A percentile compares a stretch with the other conserved stretches of the same genome.
phyloP scores from a whole-genome alignment of 2,329 filamentous ascomycete genomes.

The Fusarium clavum region DNA sequence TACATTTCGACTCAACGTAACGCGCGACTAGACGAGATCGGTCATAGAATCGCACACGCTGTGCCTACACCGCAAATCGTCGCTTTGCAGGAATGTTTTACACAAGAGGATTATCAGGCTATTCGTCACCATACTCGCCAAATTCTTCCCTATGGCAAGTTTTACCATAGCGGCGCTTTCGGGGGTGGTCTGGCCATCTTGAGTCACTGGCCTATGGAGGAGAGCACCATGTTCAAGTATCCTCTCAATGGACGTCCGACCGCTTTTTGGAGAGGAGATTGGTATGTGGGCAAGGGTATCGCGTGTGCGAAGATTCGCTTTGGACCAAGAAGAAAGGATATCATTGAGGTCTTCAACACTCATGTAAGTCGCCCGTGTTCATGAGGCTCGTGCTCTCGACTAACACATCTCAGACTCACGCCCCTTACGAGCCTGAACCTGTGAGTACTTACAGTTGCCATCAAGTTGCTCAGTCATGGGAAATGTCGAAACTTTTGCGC shows the following conservation, averaged over 20 bases:
- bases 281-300: conserved; percentile 95
- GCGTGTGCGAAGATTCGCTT: conserved; percentile 84
- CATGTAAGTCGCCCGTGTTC: conserved; percentile 66
- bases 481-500: conserved; percentile 89
- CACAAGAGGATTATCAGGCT: conserved; percentile 81
- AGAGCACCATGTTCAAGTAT: conserved; percentile 87
- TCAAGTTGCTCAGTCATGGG: conserved; percentile 92
- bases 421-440: conserved; percentile 84
- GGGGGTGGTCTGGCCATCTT: conserved; percentile 90
- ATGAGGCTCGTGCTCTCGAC: not conserved
- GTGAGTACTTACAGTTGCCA: conserved; percentile 91
- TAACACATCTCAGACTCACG: conserved; percentile 67
- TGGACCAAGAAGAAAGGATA: conserved; percentile 71
- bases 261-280: conserved; percentile 94
- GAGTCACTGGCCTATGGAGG: conserved; percentile 91
- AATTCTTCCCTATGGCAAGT: conserved; percentile 89
- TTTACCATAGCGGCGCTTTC: conserved; percentile 90
- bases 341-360: conserved; percentile 92
- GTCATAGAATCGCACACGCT: conserved; percentile 77
- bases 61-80: conserved; percentile 83
- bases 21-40: conserved; percentile 86
- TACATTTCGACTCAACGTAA: conserved; percentile 82
- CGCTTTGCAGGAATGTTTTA: conserved; percentile 96
- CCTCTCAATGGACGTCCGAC: conserved; percentile 93
- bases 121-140: conserved; percentile 79